A percentile compares a stretch with the other conserved stretches of the same genome.
Evolutionary conservation across 2,329 filamentous ascomycete species (phyloP).

Genomic region (Ophiostoma montium): DNA sequence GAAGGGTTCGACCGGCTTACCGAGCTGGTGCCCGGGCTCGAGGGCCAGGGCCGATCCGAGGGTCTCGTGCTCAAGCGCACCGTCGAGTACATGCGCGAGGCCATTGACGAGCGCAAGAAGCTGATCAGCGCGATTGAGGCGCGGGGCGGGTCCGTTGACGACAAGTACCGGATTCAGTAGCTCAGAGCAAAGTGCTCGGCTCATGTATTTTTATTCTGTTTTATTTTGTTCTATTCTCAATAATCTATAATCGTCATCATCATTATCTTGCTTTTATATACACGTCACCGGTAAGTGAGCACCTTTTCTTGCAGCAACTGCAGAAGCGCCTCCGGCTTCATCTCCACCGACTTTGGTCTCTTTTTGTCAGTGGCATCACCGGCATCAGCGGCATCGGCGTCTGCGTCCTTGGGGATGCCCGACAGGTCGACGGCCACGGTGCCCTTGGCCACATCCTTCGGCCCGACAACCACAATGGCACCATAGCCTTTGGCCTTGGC

Average conservation of each 20-base stretch:
- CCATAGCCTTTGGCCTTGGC: constrained; percentile 62
- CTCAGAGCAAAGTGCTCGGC: too few species aligned
- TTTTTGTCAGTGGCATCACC: not conserved
- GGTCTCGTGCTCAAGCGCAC: constrained; percentile 65
- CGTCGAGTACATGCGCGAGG: constrained; percentile 48
- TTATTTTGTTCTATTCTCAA: not conserved
- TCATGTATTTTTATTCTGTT: not conserved
- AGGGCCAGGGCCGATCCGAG: constrained; percentile 74
- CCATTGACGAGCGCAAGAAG: constrained; percentile 42
- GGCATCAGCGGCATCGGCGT: not conserved
- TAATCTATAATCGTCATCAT: not conserved
- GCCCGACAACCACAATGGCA: constrained; percentile 58
- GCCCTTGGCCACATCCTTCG: constrained; percentile 43
- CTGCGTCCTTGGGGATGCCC: constrained; percentile 8
- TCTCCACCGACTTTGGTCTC: constrained; percentile 13
- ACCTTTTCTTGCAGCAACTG: constrained; percentile 31
- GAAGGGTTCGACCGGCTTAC: constrained; percentile 73
- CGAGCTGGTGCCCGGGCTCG: constrained; percentile 64
- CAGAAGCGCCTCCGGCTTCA: constrained; percentile 23
- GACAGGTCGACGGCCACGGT: constrained; percentile 37
- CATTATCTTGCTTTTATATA: not conserved
- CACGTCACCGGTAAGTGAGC: constrained; percentile 24
- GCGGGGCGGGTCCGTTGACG: constrained; percentile 38
- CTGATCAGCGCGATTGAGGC: constrained; percentile 46
- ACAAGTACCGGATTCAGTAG: constrained; percentile 14